Base-by-base conservation (phyloP, 345 rosid species). In the Ricinus communis region DNA sequence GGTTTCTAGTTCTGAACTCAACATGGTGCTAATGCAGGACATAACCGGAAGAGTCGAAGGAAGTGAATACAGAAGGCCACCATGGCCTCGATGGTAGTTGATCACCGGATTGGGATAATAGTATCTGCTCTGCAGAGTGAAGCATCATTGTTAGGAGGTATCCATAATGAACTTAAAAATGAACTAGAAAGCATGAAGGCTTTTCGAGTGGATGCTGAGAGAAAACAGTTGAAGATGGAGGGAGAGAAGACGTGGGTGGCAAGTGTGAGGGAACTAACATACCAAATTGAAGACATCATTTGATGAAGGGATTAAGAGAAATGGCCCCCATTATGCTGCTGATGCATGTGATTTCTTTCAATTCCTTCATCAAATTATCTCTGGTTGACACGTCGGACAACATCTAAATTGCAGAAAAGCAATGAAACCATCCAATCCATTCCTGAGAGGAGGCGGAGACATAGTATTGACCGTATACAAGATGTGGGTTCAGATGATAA, bases 281-380 rank as follows among this genome's bases (percentile, higher is more conserved):
- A 72, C 47, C 75, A 77, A 58, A 68, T 75, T 8, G 81, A 82
- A 77, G 80, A 84, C 74, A 75, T 76, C 53, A 68, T n/a, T 79
- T 0, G 87, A 82, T 22, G 82, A 79, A n/a, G n/a, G n/a, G n/a
- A n/a, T n/a, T n/a, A n/a, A n/a, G n/a, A n/a, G n/a, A n/a, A n/a
- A n/a, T n/a, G n/a, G n/a, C n/a, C n/a, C n/a, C n/a, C n/a, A n/a
- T n/a, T n/a, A n/a, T n/a, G n/a, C n/a, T n/a, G 65, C 77, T 72
- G 71, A 61, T 52, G 2, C 79, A 64, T 57, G 43, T 12, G 11
- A 45, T 14, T 62, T 33, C 45, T 36, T 41, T 41, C 33, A 41
- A 27, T 63, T 74, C 41, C 2, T 73, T 6, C 40, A 47, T 12
- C 71, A 74, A 62, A 62, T 30, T 0, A 1, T 80, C 63, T 71